These are phyloP conservation scores for Clarireedia paspali DNA, from an alignment of 2,329 filamentous ascomycete genomes.

Conservation along the genomic window DNA sequence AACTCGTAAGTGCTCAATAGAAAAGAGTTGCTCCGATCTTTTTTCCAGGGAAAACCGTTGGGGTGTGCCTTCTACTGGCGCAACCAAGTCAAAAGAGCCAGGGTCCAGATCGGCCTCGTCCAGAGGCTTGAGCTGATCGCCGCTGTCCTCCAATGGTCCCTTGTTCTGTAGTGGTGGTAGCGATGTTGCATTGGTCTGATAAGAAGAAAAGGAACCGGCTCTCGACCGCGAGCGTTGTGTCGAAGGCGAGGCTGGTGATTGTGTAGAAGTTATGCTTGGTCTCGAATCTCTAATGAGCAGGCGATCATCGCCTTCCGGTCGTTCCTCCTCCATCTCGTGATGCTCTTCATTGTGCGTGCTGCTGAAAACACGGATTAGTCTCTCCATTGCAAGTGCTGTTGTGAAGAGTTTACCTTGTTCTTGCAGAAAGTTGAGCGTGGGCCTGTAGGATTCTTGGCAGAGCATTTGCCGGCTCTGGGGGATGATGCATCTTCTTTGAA, in stretches of 20 bases:
- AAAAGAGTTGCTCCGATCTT: slow-evolving; percentile 60
- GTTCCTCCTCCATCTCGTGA: not conserved
- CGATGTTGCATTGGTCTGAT: slow-evolving; percentile 24
- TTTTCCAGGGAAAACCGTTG: slow-evolving; percentile 49
- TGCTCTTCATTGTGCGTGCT: slow-evolving; percentile 5
- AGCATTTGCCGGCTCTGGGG: not conserved
- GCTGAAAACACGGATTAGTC: not conserved
- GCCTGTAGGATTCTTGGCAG: not conserved
- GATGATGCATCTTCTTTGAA: not conserved
- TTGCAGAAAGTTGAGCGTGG: not conserved
- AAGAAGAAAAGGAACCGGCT: slow-evolving; percentile 19
- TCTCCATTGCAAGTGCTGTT: too few species aligned
- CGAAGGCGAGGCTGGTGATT: slow-evolving; percentile 12
- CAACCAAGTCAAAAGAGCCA: slow-evolving; percentile 45
- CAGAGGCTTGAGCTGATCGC: slow-evolving; percentile 41
- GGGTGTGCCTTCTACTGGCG: slow-evolving; percentile 31
- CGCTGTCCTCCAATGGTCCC: slow-evolving; percentile 31
- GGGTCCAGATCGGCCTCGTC: slow-evolving; percentile 42
- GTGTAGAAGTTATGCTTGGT: not conserved
- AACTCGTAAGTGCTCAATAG: slow-evolving; percentile 52
- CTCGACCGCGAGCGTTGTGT: slow-evolving; percentile 18
- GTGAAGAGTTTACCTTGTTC: not conserved
- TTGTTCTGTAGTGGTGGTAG: slow-evolving; percentile 26
- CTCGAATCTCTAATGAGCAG: slow-evolving; percentile 3
- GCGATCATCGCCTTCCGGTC: not conserved